Evolutionary conservation across 1,139 yeast species (phyloP).

Genomic region (Saccharomyces pastorianus): DNA sequence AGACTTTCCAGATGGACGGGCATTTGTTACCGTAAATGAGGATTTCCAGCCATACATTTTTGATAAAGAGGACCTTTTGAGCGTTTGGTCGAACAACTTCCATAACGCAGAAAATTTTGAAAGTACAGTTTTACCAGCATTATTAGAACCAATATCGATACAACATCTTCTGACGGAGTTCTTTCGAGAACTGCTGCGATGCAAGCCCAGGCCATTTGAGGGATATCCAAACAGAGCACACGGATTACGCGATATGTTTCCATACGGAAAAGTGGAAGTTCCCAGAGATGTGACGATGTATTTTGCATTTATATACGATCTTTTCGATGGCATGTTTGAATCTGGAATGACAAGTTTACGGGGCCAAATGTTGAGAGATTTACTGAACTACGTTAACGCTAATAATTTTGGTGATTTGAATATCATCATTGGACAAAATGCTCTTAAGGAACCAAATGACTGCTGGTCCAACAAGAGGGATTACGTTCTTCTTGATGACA

Average conservation of each 20-base stretch:
- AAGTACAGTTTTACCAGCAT: constrained; percentile 9
- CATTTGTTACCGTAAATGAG: constrained; percentile 13
- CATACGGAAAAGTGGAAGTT: constrained; percentile 2
- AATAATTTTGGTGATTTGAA: neutral
- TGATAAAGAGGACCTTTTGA: constrained; percentile 13
- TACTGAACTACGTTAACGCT: neutral
- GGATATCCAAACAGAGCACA: neutral
- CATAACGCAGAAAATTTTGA: constrained; percentile 10
- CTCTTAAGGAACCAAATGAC: neutral
- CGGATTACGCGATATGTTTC: constrained; percentile 1
- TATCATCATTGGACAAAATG: neutral
- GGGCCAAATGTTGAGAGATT: neutral
- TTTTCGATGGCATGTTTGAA: neutral
- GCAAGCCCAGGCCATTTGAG: neutral
- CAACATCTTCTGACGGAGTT: constrained; percentile 10
- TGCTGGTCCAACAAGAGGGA: neutral
- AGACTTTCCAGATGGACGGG: constrained; percentile 12
- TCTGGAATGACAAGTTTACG: neutral
- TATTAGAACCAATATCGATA: constrained; percentile 13
- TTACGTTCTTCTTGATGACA: neutral
- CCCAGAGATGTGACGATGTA: neutral
- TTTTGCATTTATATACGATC: neutral
- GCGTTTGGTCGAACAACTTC: constrained; percentile 12
- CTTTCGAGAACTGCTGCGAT: constrained; percentile 11
- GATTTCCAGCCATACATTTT: constrained; percentile 12